Percentiles rank a stretch among this genome's conserved stretches.
Evolutionary conservation across 306 rosid species (phyloP).

Genomic region (Abrus precatorius): DNA sequence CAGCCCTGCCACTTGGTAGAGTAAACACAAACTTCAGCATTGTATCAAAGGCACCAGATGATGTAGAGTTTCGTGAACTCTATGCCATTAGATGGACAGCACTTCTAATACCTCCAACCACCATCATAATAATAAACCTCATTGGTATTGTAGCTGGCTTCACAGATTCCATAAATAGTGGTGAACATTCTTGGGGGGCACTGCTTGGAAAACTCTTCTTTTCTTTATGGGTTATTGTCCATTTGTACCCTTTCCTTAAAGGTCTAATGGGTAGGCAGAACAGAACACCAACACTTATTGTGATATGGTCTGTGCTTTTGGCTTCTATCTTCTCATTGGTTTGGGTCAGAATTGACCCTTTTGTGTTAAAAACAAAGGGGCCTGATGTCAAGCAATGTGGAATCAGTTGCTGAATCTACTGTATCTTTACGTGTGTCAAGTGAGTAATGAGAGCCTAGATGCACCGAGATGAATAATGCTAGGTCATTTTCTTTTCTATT

Average conservation of each 20-base stretch:
- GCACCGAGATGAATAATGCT: conserved; percentile 3
- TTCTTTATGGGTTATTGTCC: conserved; percentile 90
- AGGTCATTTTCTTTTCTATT: conserved; percentile 6
- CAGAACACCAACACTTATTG: conserved; percentile 89
- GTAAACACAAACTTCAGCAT: conserved; percentile 74
- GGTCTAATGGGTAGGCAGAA: conserved; percentile 97
- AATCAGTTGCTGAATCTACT: conserved; percentile 76
- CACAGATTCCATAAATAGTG: conserved; percentile 94
- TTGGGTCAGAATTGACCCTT: conserved; percentile 97
- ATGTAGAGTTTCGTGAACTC: conserved; percentile 78
- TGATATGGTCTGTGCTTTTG: conserved; percentile 96
- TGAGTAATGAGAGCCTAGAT: not conserved
- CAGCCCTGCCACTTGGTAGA: conserved; percentile 62
- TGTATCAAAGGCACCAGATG: conserved; percentile 81
- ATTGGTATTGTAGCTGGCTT: conserved; percentile 95
- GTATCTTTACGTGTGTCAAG: conserved; percentile 3
- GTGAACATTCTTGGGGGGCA: conserved; percentile 90
- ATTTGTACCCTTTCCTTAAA: conserved; percentile 96
- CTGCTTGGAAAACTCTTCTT: conserved; percentile 95
- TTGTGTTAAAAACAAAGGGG: conserved; percentile 91
- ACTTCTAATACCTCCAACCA: conserved; percentile 88
- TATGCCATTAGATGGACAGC: conserved; percentile 92
- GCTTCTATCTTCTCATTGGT: conserved; percentile 97
- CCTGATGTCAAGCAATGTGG: conserved; percentile 92
- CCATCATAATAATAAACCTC: conserved; percentile 78